phyloP scores from a whole-genome alignment of 495 filamentous ascomycete genomes.

The Penicillium turbatum region DNA sequence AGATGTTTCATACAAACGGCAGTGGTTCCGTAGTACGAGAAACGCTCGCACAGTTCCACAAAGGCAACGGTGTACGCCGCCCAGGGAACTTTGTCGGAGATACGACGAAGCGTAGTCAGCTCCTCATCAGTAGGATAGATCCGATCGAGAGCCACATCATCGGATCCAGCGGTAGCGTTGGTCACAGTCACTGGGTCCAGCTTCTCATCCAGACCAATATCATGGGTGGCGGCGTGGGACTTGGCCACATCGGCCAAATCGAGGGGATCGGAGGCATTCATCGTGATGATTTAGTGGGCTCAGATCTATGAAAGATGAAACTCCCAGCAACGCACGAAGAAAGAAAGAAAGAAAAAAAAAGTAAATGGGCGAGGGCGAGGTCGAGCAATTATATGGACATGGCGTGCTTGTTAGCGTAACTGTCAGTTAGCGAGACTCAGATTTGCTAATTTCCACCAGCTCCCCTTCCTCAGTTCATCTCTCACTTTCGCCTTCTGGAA shows the following conservation, averaged over 20 bases:
- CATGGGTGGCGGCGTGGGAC: slow-evolving; percentile 21
- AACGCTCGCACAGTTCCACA: slow-evolving; percentile 73
- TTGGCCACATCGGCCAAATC: slow-evolving; percentile 30
- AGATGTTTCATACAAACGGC: slow-evolving; percentile 58
- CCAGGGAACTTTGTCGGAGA: slow-evolving; percentile 62
- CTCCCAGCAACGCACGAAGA: neutral
- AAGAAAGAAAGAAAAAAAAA: slow-evolving; percentile 1
- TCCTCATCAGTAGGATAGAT: slow-evolving; percentile 56
- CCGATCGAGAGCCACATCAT: slow-evolving; percentile 17
- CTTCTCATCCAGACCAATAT: slow-evolving; percentile 17
- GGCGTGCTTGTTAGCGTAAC: neutral
- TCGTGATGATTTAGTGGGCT: slow-evolving; percentile 8
- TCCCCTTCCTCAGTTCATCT: neutral
- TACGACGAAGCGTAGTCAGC: slow-evolving; percentile 55
- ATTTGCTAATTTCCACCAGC: neutral
- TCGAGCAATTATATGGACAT: slow-evolving; percentile 1
- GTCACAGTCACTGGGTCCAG: slow-evolving; percentile 11
- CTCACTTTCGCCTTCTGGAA: neutral
- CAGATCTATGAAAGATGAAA: neutral
- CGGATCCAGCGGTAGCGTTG: neutral
- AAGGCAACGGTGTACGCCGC: slow-evolving; percentile 66
- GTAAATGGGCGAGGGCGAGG: neutral
- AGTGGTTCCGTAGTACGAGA: slow-evolving; percentile 74
- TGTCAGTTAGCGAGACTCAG: neutral
- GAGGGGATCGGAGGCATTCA: slow-evolving; percentile 31